These are phyloP conservation scores for Biscogniauxia sp. DNA, from an alignment of 2,329 filamentous ascomycete species.

Conservation along the genomic window DNA sequence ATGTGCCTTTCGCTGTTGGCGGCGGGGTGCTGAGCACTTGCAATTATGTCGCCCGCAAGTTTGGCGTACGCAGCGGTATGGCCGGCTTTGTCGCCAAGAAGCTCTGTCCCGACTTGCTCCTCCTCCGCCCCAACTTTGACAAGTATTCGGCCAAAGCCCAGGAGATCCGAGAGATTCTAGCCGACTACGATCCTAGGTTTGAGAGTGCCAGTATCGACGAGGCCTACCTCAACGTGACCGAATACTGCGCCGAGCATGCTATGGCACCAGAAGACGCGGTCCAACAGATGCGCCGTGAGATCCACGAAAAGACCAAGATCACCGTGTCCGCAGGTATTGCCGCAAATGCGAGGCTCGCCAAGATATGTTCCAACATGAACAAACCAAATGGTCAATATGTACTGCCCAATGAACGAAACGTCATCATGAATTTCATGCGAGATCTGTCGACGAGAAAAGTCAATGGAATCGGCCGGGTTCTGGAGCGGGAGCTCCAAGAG, in stretches of 20 bases:
- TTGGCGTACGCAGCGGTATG: slow-evolving; percentile 92
- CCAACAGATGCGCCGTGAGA: slow-evolving; percentile 71
- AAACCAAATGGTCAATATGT: slow-evolving; percentile 93
- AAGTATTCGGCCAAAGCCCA: slow-evolving; percentile 91
- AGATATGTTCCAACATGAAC: slow-evolving; percentile 93
- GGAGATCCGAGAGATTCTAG: slow-evolving; percentile 79
- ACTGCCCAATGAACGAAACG: slow-evolving; percentile 66
- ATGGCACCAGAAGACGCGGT: slow-evolving; percentile 72
- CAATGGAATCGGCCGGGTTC: slow-evolving; percentile 90
- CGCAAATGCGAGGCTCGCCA: slow-evolving; percentile 88
- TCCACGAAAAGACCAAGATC: slow-evolving; percentile 73
- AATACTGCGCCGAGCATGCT: slow-evolving; percentile 70
- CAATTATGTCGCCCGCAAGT: slow-evolving; percentile 89
- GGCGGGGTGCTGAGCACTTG: slow-evolving; percentile 62
- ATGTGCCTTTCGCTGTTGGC: slow-evolving; percentile 89
- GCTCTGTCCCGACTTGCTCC: slow-evolving; percentile 80
- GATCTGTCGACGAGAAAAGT: slow-evolving; percentile 84
- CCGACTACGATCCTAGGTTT: slow-evolving; percentile 84
- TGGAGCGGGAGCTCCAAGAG: slow-evolving; percentile 85
- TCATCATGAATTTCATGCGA: slow-evolving; percentile 83
- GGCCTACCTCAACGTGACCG: slow-evolving; percentile 91
- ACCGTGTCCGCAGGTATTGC: slow-evolving; percentile 94
- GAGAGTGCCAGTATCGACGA: slow-evolving; percentile 95
- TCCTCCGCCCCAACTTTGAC: slow-evolving; percentile 80
- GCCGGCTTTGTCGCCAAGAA: slow-evolving; percentile 94